Evolutionary conservation across 2,329 filamentous ascomycete species (phyloP), one percentile per base, ranked within the genome.

Genomic region (Penicillium janthinellum): DNA sequence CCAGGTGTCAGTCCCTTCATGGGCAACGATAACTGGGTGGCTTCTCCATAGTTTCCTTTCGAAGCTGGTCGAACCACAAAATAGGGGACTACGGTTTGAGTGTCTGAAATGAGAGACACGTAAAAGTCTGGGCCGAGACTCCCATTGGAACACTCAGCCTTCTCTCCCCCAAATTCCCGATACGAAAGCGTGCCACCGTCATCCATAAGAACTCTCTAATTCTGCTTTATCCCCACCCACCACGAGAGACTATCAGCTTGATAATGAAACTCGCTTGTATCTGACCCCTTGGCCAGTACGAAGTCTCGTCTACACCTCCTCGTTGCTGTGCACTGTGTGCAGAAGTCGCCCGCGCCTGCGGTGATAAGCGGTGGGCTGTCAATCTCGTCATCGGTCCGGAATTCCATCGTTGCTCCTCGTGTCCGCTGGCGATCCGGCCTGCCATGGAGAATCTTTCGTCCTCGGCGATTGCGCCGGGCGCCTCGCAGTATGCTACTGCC

Each of bases 401-500:
- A 64, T 59, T 51, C 51, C 55, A 48, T 57, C 57, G 50, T 57
- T 20, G 38, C 22, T 49, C 41, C 35, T 49, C 37, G 44, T 51
- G 28, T 37, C 31, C 20, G 38, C 55, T 35, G 54, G 35, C 51
- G 47, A 59, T 37, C 57, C 34, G 47, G 41, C 57, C 56, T 54
- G 62, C 56, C 41, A 68, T 69, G 66, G 67, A 64, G 28, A 62
- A 63, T 54, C 44, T 57, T 28, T 49, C 64, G 37, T 22, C 62
- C n/a, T 63, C 67, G 15, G 49, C 53, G n/a, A 61, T 63, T 39
- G 61, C 63, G 20, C 57, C 57, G 22, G 57, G 56, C 37, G 39
- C 61, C 31, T 56, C 57, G 42, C 67, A 76, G 75, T 67, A 71
- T 64, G 50, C 68, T 58, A 74, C 70, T 7, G 66, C 67, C 12